Evolutionary conservation across 2,329 filamentous ascomycete species (phyloP), one percentile per base, ranked within the genome.

Genomic region (Aspergillus thermomutatus): DNA sequence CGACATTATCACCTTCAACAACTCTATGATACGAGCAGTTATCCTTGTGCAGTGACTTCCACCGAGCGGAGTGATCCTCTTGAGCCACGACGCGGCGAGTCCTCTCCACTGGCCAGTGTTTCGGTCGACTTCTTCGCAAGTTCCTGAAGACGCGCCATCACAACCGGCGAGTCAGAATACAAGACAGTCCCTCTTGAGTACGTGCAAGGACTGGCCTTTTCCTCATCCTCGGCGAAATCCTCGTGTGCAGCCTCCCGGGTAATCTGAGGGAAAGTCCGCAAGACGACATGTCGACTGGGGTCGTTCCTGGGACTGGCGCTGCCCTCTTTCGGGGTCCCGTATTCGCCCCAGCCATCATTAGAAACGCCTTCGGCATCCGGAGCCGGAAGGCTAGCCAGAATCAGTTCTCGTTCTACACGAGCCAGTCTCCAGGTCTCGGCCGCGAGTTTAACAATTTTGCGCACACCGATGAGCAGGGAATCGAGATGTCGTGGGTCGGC

Each of bases 401-500:
- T 81, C 61, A 82, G 76, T 63, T 83, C 81, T 19, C 81, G 76
- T 65, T 84, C 82, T 31, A 85, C 77, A 9, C 82, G 78, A 4
- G 82, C 82, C 64, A 82, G 81, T 21, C 82, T 74, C 82, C 82
- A 85, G 7, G 82, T 83, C 66, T 84, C 81, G 1, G 82, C 81
- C 2, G 82, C 82, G 21, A 82, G 73, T 64, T 84, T 85, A 50
- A 84, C 82, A 47, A 84, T 82, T 55, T 79, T 76, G 41, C 81
- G 77, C 5, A 84, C 79, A 3, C 77, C 78, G 14, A 75, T 75
- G 48, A 79, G 72, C 49, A 84, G 75, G n/a, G 74, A 70, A 57
- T 83, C 80, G 52, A 82, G 75, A 52, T 79, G 76, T 48, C 73
- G 77, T 3, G 79, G 77, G 53, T 82, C 79, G 2, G 80, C 77